These are phyloP conservation scores for Nicotiana noctiflora DNA, from an alignment of 257 asterid species.

Conservation along the genomic window DNA sequence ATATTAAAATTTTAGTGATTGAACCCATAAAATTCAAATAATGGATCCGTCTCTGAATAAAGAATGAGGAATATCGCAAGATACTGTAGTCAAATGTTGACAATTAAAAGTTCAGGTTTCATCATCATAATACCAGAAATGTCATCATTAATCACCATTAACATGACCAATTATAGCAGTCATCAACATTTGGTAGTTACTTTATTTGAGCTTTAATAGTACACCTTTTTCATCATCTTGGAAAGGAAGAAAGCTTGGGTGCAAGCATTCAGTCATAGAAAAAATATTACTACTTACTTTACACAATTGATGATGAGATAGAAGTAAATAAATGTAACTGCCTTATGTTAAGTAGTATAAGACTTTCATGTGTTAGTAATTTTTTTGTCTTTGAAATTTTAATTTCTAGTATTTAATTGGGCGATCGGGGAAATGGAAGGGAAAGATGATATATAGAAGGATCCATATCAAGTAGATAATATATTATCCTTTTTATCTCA, in stretches of 20 bases:
- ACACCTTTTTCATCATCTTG: background rate
- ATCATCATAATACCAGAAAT: background rate
- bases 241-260: background rate
- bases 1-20: no score
- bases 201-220: background rate
- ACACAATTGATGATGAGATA: background rate
- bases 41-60: no score
- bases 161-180: background rate
- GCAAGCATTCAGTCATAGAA: background rate
- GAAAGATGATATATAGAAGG: no score
- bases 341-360: background rate
- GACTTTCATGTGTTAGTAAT: background rate
- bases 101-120: background rate
- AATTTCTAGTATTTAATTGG: no score
- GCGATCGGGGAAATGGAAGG: no score
- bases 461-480: no score
- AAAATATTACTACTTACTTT: no score
- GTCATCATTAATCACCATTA: background rate
- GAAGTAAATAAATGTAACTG: background rate
- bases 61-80: no score
- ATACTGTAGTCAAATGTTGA: background rate
- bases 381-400: background rate
- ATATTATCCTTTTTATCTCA: no score
- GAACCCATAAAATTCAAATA: no score
- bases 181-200: background rate